These are phyloP conservation scores for Neofusicoccum sp. DNA, from an alignment of 2,329 filamentous ascomycete genomes.

Conservation along the genomic window DNA sequence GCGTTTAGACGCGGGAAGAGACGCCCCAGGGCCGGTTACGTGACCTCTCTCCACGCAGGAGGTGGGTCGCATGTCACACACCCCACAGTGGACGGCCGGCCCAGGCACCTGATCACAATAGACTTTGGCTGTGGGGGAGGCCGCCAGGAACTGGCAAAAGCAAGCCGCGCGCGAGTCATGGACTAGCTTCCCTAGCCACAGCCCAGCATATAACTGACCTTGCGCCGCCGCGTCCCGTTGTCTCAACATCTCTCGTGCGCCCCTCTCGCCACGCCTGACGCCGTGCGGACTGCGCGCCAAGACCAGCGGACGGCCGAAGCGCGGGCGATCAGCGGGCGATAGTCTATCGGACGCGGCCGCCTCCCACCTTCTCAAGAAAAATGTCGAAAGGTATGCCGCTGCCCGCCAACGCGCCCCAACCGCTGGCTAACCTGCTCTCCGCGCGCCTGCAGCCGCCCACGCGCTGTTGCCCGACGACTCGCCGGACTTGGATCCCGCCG, in stretches of 20 bases:
- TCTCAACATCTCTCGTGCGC: neutral
- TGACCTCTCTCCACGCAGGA: conserved; percentile 8
- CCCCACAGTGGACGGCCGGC: conserved; percentile 7
- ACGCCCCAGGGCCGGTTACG: neutral
- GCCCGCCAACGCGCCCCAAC: neutral
- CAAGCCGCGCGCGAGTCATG: neutral
- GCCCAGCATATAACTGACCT: neutral
- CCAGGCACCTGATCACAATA: conserved; percentile 13
- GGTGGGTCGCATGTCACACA: conserved; percentile 8
- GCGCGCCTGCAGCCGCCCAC: neutral
- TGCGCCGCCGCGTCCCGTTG: neutral
- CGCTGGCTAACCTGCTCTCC: neutral
- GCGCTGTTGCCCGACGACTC: conserved; percentile 36
- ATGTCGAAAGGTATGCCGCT: conserved; percentile 15
- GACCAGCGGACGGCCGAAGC: conserved; percentile 1
- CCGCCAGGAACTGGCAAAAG: conserved; percentile 12
- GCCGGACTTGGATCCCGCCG: conserved; percentile 33
- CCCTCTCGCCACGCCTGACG: neutral
- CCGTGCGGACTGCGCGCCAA: neutral
- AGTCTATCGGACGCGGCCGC: conserved; percentile 11
- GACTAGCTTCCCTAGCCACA: neutral
- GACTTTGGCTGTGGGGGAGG: neutral
- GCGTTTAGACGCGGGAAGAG: neutral
- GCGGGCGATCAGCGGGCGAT: conserved; percentile 10
- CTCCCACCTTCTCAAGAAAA: conserved; percentile 12